Base-by-base conservation (phyloP, 1,139 yeast species). In the Dujonia santamariae region DNA sequence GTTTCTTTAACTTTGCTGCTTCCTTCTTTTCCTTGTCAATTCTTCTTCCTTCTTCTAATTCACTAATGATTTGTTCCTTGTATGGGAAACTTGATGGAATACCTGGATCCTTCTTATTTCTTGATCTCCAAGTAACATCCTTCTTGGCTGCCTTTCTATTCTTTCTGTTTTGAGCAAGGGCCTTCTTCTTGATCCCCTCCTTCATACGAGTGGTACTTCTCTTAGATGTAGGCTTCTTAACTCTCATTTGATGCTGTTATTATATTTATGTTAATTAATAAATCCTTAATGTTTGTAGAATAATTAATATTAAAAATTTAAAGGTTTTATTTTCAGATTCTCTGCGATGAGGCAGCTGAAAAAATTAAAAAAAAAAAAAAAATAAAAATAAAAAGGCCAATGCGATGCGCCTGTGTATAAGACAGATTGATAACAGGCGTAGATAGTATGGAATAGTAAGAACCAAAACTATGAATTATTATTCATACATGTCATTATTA, bases 61-160 rank as follows among this genome's bases (percentile, higher is more conserved):
- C 94, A 40, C 72, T 75, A 43, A 92, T 65, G 41, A 92, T 78
- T 59, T 77, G 75, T 45, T 85, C 95, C 61, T 90, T 92, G 67
- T 87, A 90, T 23, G 97, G 98, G 73, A 88, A 92, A 48, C 83
- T 81, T 32, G 95, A 70, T 37, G 99, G 99, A 49, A 92, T 92
- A 47, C 97, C 97, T 7, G 90, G 90, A 57, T 88, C 97, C 63
- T 85, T 90, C 52, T 78, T 78, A 39, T 66, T 63, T 55, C 82
- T 79, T 23, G 96, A 85, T 58, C 78, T 87, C 98, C 98, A 92
- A 11, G 97, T 90, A 6, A 78, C 78, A 57, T 90, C 97, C 57
- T 78, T 88, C 73, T 92, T 92, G 22, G 95, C 76, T 15, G 60
- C 48, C 63, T 92, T 92, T 50, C 74, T 77, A 56, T 85, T 85